Evolutionary conservation across 805 yeast species (phyloP), one percentile per base, ranked within the genome.

Genomic region (Clavispora santaluciae): DNA sequence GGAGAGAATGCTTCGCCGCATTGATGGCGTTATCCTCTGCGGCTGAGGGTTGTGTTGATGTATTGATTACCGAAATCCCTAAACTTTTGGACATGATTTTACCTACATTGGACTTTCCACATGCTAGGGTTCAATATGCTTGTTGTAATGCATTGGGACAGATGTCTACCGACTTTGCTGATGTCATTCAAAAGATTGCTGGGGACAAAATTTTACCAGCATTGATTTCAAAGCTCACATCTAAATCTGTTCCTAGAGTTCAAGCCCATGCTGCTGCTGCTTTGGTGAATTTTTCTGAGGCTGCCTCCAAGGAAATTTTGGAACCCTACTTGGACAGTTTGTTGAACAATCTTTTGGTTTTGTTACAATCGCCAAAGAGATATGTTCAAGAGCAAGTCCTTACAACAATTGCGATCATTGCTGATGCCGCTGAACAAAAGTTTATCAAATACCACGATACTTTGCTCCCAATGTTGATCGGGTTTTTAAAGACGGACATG

Each of bases 221-320:
- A 2, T 73, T 93, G 49, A 86, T 93, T 40, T 80, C 95, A 10
- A 87, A 78, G 70, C 74, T 93, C 39, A 80, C 83, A 2, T 72
- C 75, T 46, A 75, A 75, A 48, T 79, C 88, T 36, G 90, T 83
- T 42, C 91, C 95, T 38, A 74, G 98, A 56, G 99, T 93, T 18
- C 98, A 91, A 67, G 87, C 96, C 0, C 99, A 93, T 59, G 98
- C 97, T 13, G 97, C 99, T 33, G 99, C 99, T 39, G 99, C 99
- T 0, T 72, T 91, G 54, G 98, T 93, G 35, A 93, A 93, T 61
- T 93, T 93, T 60, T 79, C 91, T 30, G 99, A 93, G 64, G 88
- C 85, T 48, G 96, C 98, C 2, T 68, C 86, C 5, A 85, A 87
- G 56, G 95, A 86, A 46, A 78, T 82, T 9, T 68, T 93, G 52